Conservation (phyloP, 345 rosid species). For the Eucalyptus caleyi region DNA sequence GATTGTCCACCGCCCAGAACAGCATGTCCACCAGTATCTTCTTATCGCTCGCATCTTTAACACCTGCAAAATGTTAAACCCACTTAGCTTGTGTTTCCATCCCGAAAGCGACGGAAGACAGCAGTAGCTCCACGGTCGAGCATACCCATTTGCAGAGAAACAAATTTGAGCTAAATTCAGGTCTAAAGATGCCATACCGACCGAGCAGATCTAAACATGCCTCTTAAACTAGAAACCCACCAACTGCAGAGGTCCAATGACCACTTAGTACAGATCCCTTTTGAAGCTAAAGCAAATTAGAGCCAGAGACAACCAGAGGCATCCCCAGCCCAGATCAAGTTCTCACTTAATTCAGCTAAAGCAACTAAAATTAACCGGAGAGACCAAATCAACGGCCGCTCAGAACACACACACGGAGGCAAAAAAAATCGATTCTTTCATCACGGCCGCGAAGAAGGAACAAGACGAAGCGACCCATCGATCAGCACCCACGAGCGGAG, state of each 20-base stretch:
- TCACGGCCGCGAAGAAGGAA: neutral
- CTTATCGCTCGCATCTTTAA: slow-evolving; percentile 41
- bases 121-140: neutral
- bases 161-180: neutral
- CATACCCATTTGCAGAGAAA: neutral
- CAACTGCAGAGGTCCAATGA: neutral
- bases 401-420: neutral
- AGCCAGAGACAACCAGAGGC: neutral
- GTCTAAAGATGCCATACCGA: neutral
- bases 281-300: neutral
- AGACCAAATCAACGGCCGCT: neutral
- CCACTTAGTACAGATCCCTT: neutral
- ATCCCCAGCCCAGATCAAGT: neutral
- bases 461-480: neutral
- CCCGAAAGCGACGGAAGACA: neutral
- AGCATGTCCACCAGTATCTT: slow-evolving; percentile 40
- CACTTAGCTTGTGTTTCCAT: neutral
- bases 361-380: neutral
- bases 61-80: slow-evolving; percentile 12
- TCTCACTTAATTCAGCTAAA: neutral
- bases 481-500: neutral
- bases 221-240: neutral
- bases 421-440: neutral
- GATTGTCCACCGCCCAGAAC: slow-evolving; percentile 45
- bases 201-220: neutral